Evolutionary conservation across 305 asterid species (phyloP), one percentile per base, ranked within the genome.

Genomic region (Fraxinus albicans): DNA sequence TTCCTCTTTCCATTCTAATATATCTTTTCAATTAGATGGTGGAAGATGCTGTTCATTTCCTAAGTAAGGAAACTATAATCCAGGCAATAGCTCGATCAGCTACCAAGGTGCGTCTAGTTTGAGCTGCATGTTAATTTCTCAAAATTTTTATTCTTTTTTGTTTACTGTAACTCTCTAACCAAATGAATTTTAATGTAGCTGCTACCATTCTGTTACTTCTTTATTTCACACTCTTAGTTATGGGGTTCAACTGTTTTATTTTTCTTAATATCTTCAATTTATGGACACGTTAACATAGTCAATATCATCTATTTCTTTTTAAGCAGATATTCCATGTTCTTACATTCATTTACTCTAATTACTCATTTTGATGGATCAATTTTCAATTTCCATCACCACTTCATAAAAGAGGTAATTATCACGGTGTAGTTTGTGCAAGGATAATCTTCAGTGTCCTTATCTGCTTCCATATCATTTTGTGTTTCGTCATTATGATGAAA

Each of bases 1-100:
- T 67, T 69, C 79, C 73, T 67, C 34, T 65, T 79, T 80, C 9
- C 83, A n/a, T 13, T 70, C 89, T 89, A 73, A 83, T 80, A 7
- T 78, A 77, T 84, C 55, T 87, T 73, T 31, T 34, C 27, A 29
- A 85, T 47, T 83, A 97, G 99, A 95, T 94, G 99, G 96, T 97
- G 89, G 99, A 97, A 90, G 99, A 95, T 91, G 99, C 99, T 86
- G 99, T 95, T 83, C 98, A 95, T 87, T 97, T 97, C 89, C 98
- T 97, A n/a, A 90, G 97, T 67, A 97, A 95, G 94, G 99, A 97
- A 88, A 95, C 99, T 76, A 88, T 94, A 42, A 86, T 94, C 83
- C 99, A 97, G 90, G 99, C 99, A 79, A 95, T 92, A 84, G 93
- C 98, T 80, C 93, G 99, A 86, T 97, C 99, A 5, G 99, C 99